Conservation (phyloP, 1,139 yeast species). For the Debaryomycetaceae sp. region DNA sequence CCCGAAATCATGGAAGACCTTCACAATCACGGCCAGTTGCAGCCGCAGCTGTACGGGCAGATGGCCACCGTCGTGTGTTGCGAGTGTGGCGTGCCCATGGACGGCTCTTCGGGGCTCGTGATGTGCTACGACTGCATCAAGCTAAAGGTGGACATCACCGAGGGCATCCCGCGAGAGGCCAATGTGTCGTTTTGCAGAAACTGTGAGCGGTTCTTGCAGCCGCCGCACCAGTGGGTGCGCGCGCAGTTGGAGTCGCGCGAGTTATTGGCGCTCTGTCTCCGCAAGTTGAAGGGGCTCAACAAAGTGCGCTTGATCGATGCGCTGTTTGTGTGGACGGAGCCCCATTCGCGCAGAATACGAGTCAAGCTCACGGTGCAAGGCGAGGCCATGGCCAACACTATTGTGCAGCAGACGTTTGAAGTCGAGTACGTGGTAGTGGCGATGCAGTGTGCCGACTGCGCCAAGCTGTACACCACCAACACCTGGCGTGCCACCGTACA, state of each 20-base stretch:
- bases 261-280: conserved; percentile 80
- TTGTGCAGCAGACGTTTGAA: conserved; percentile 91
- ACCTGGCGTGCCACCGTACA: conserved; percentile 98
- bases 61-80: conserved; percentile 92
- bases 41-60: conserved; percentile 10
- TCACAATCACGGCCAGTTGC: conserved; percentile 23
- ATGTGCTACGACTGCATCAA: conserved; percentile 98
- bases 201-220: conserved; percentile 93
- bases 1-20: conserved; percentile 19
- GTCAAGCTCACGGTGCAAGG: conserved; percentile 94
- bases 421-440: conserved; percentile 93
- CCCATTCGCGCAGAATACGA: conserved; percentile 92
- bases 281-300: conserved; percentile 82
- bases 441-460: conserved; percentile 99
- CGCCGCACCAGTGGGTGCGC: conserved; percentile 89
- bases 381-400: conserved; percentile 88
- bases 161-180: conserved; percentile 94
- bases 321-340: conserved; percentile 96
- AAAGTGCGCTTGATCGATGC: conserved; percentile 92
- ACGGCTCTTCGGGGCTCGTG: conserved; percentile 87
- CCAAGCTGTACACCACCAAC: conserved; percentile 89
- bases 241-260: conserved; percentile 93
- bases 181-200: conserved; percentile 90
- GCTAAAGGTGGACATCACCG: conserved; percentile 88
- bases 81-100: conserved; percentile 98